Percentiles rank a stretch among this genome's conserved stretches.
Conservation (phyloP, 257 asterid species). For the Solanum piurae region DNA sequence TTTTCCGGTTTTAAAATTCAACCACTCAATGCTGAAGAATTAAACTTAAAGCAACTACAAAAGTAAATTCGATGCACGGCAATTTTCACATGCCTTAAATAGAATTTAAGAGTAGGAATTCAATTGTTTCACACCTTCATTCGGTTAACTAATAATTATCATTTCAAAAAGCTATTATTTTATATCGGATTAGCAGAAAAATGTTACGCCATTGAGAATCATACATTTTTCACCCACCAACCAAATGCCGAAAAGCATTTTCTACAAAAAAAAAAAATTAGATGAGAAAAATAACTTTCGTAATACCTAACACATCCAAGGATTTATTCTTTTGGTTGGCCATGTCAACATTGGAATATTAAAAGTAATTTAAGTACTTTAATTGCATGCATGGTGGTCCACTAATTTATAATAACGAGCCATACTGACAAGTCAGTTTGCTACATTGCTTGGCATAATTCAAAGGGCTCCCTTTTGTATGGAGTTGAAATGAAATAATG, state of each 20-base stretch:
- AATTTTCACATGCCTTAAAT: not conserved
- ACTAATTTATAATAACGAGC: not conserved
- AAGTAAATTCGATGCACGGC: not conserved
- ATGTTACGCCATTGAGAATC: not conserved
- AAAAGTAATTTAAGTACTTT: not conserved
- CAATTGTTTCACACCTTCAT: not conserved
- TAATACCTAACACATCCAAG: not conserved
- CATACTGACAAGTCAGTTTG: not conserved
- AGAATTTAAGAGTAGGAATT: not conserved
- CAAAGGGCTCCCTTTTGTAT: not conserved
- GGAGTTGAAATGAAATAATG: not conserved
- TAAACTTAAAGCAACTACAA: conserved; percentile 3
- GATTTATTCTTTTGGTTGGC: not conserved
- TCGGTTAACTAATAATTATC: too few species aligned
- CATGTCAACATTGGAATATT: not conserved
- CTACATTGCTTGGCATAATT: not conserved
- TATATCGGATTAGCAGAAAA: not conserved
- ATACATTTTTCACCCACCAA: not conserved
- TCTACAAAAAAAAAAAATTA: not conserved
- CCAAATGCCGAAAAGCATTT: not conserved
- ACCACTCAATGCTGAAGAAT: not conserved
- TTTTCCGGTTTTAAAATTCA: not conserved
- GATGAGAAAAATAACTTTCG: not conserved
- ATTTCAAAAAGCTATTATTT: fast-evolving
- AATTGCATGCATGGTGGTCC: not conserved